Evolutionary conservation across 306 rosid species (phyloP), one percentile per base, ranked within the genome.

Genomic region (Senna tora): DNA sequence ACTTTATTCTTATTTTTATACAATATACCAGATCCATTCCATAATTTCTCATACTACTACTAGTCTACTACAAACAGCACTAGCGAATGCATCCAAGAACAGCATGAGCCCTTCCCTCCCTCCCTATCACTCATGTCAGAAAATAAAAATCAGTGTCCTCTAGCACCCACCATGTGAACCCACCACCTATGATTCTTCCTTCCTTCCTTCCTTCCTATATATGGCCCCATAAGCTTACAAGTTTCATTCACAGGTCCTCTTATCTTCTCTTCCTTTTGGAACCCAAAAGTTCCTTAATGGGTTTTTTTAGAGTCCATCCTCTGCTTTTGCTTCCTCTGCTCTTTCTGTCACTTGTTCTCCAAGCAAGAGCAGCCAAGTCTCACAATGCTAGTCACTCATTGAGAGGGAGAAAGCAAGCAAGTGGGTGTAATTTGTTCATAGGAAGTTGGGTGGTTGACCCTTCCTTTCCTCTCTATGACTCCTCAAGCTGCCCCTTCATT

Each of bases 401-500:
- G 43, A 84, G 78, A 77, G 90, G 80, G 9, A 84, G 72, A 65
- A 88, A 91, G 76, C 74, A 79, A 81, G 72, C 54, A n/a, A 76
- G 56, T 65, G 83, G 84, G 42, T 94, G 99, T 80, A 87, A 89
- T 67, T 63, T 91, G 75, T 94, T 94, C 61, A 46, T 74, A 16
- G 99, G 99, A 47, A 89, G 77, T 32, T 94, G 99, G 99, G 96
- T 85, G 0, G 5, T 81, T 13, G 91, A 94, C 70, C 63, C 92
- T 39, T 91, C 97, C 5, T 85, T 73, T 65, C 89, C 95, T 46
- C 74, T 88, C 67, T 94, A 94, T 59, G 94, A 91, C 12, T 87
- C 67, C 19, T 61, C 97, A 32, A 74, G 41, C 69, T 94, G 99
- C 32, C 96, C 92, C 57, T 91, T 82, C 86, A 86, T 94, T 22